Evolutionary conservation across 1,139 yeast genomes (phyloP).

Genomic region (Candida sojae): DNA sequence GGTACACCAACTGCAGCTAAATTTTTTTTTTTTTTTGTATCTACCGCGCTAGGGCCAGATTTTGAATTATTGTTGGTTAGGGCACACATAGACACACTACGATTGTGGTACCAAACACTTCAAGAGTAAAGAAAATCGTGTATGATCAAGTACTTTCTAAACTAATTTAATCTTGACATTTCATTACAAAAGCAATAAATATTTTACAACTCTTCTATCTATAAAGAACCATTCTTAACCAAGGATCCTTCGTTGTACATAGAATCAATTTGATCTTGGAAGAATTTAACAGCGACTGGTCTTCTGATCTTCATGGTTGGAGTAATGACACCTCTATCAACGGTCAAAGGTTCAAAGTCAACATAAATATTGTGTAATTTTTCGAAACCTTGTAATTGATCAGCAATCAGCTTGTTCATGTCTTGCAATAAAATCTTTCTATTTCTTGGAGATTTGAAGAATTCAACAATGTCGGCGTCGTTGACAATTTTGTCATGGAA

Average conservation of each 20-base stretch:
- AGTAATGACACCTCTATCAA: slow-evolving; percentile 65
- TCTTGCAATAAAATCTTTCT: slow-evolving; percentile 28
- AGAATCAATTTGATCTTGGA: slow-evolving; percentile 45
- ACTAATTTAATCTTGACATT: slow-evolving; percentile 17
- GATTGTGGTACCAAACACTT: no score
- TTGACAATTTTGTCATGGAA: slow-evolving; percentile 18
- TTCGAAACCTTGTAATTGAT: slow-evolving; percentile 53
- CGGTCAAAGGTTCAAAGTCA: slow-evolving; percentile 65
- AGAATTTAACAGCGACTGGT: slow-evolving; percentile 55
- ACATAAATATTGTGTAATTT: slow-evolving; percentile 61
- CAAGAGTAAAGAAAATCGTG: no score
- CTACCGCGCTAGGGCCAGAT: no score
- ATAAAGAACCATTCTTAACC: slow-evolving; percentile 11
- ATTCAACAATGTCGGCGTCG: slow-evolving; percentile 27
- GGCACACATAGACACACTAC: no score
- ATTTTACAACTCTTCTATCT: neutral
- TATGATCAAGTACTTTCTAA: neutral
- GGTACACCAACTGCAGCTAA: no score
- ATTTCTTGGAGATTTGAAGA: slow-evolving; percentile 29
- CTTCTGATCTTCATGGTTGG: slow-evolving; percentile 79
- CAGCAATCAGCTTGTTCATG: slow-evolving; percentile 26
- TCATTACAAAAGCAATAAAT: neutral
- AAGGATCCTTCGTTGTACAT: slow-evolving; percentile 62
- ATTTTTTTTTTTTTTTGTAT: neutral
- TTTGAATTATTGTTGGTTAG: no score